Base-by-base conservation (phyloP, 2,329 filamentous ascomycete species). In the Cladobotryum protrusum region DNA sequence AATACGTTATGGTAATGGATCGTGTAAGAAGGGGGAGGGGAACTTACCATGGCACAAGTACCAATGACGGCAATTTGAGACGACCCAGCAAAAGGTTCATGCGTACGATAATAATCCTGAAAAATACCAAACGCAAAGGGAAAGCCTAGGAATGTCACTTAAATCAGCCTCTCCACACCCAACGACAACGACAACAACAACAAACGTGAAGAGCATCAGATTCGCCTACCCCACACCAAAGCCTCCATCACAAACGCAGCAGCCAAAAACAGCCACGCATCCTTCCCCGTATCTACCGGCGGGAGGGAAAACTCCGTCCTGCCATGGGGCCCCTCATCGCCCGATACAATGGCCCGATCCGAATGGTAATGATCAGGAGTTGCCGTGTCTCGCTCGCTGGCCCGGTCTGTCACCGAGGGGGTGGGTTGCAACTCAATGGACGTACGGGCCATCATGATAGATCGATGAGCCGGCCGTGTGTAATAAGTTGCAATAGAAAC, bases 101-200 rank as follows among this genome's bases (percentile, higher is more conserved):
- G 73, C 1, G 71, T 76, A 34, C 72, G 76, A 62, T 88, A 88
- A 63, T 86, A 85, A 46, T 83, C 75, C 57, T 87, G 83, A 59
- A 89, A 87, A 19, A 89, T 75, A 40, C 85, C 85, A 61, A 83
- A 89, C 0, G 82, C 75, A 49, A 83, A 82, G 0, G 82, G 79
- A 50, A 87, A 86, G 2, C 83, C 83, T 86, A 37, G 0, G 24
- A 0, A 3, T 1, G 1, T 15, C 5, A 5, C 2, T 3, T 7
- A 13, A 11, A 14, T 36, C 4, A 32, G 3, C 0, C 7, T 20
- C 17, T 9, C 5, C 36, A 34, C 5, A 18, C 9, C n/a, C 20
- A 29, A n/a, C n/a, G n/a, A n/a, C n/a, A n/a, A n/a, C n/a, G n/a
- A n/a, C n/a, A n/a, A n/a, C n/a, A n/a, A n/a, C n/a, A n/a, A n/a